phyloP scores from a whole-genome alignment of 805 yeast genomes.

The Hanseniaspora occidentalis region DNA sequence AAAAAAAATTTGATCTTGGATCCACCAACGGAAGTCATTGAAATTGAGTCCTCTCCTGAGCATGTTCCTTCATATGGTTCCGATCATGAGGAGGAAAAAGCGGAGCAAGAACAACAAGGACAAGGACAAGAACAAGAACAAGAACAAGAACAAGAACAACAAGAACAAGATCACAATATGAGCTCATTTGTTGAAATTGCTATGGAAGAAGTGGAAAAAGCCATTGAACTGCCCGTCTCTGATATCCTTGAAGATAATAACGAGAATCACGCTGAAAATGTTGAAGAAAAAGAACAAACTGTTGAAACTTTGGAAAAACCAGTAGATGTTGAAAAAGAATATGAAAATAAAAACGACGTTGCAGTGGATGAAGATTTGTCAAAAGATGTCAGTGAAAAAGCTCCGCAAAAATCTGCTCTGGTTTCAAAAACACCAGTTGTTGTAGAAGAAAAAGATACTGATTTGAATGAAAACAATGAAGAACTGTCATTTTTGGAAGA shows the following conservation, averaged over 20 bases:
- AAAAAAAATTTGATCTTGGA: too few species aligned
- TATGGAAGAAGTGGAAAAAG: constrained; percentile 4
- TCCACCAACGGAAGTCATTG: not conserved
- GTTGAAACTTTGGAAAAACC: constrained; percentile 8
- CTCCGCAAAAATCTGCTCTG: constrained; percentile 8
- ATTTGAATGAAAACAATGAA: constrained; percentile 1
- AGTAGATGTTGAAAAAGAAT: constrained; percentile 2
- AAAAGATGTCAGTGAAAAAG: constrained; percentile 10
- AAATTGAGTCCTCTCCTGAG: not conserved
- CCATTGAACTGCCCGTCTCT: too few species aligned
- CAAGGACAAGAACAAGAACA: not conserved
- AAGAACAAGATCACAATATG: not conserved
- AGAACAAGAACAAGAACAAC: not conserved
- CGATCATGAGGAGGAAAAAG: constrained; percentile 6
- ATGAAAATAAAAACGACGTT: too few species aligned
- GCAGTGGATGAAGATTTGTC: constrained; percentile 15
- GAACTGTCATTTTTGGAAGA: not conserved
- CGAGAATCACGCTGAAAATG: too few species aligned
- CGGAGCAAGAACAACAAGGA: not conserved
- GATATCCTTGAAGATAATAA: too few species aligned
- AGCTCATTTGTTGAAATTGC: constrained; percentile 3
- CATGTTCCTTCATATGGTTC: not conserved
- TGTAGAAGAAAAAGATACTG: constrained; percentile 5
- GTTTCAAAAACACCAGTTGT: constrained; percentile 7
- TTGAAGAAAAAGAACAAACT: constrained; percentile 10